Evolutionary conservation across 225 moss, liverwort and hornwort genomes (phyloP).

Genomic region (Neckera pumila): DNA sequence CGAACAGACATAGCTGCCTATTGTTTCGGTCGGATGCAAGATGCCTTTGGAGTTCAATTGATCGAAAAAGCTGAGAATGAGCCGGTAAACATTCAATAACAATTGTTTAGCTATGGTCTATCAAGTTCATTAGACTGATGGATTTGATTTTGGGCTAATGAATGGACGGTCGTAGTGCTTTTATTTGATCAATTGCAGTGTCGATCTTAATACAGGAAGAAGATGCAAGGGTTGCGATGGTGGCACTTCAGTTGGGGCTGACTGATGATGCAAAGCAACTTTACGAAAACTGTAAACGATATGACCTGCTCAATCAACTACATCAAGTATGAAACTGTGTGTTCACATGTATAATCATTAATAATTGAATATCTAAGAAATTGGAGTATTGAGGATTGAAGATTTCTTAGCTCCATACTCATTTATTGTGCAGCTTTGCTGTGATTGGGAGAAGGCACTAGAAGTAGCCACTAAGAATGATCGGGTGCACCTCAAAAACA

Average conservation of each 20-base stretch:
- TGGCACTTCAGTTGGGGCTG: conserved; percentile 77
- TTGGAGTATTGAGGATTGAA: background rate
- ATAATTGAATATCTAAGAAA: background rate
- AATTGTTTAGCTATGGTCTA: background rate
- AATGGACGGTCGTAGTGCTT: background rate
- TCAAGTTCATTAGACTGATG: background rate
- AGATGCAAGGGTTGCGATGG: conserved; percentile 83
- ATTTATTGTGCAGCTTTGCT: conserved; percentile 47
- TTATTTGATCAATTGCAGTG: conserved; percentile 3
- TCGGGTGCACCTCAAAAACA: conserved; percentile 73
- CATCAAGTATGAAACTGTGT: conserved; percentile 45
- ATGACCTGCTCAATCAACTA: conserved; percentile 78
- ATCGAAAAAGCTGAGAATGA: conserved; percentile 59
- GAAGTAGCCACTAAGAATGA: conserved; percentile 73
- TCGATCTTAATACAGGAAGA: conserved; percentile 55
- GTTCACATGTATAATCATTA: background rate
- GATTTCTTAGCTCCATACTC: background rate
- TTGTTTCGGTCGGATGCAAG: conserved; percentile 79
- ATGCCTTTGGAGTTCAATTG: conserved; percentile 57
- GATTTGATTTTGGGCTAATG: background rate
- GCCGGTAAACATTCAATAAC: conserved; percentile 30
- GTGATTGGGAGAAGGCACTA: conserved; percentile 92
- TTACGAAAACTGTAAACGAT: conserved; percentile 74
- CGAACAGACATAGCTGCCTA: conserved; percentile 79
- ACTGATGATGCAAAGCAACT: conserved; percentile 57